Conservation (phyloP, 2,329 filamentous ascomycete genomes). For the Diaporthe velutina region DNA sequence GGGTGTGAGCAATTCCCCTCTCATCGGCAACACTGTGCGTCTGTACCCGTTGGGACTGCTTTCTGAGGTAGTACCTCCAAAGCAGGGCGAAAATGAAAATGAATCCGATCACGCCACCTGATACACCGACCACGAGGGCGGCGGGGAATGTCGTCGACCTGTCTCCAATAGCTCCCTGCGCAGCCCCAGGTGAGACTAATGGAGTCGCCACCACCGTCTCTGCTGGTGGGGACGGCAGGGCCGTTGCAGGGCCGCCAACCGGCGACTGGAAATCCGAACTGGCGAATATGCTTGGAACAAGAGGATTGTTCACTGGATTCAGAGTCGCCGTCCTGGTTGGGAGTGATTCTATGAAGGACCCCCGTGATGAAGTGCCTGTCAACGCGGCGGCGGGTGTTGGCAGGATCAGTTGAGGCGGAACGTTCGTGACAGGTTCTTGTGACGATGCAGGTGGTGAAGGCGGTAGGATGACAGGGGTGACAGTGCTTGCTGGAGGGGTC, state of each 20-base stretch:
- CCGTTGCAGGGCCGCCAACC: background rate
- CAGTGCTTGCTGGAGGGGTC: background rate
- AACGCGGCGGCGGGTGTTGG: background rate
- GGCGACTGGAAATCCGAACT: background rate
- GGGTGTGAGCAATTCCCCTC: background rate
- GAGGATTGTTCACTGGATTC: background rate
- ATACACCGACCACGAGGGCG: background rate
- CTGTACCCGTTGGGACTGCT: background rate
- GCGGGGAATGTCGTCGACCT: background rate
- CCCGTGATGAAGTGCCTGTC: background rate
- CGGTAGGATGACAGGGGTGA: background rate
- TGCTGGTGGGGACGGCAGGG: background rate
- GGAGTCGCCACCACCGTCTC: background rate
- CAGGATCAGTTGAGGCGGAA: background rate
- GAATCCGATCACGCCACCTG: background rate
- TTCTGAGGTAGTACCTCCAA: background rate
- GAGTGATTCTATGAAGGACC: background rate
- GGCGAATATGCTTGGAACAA: conserved; percentile 3
- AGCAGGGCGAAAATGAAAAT: background rate
- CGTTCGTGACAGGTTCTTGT: background rate
- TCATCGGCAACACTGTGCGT: background rate
- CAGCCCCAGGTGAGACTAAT: background rate
- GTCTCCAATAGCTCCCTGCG: background rate
- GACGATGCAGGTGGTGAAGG: background rate
- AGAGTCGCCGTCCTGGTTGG: conserved; percentile 5